phyloP scores from a whole-genome alignment of 352 stramenopile species.

The Phytophthora multivora region DNA sequence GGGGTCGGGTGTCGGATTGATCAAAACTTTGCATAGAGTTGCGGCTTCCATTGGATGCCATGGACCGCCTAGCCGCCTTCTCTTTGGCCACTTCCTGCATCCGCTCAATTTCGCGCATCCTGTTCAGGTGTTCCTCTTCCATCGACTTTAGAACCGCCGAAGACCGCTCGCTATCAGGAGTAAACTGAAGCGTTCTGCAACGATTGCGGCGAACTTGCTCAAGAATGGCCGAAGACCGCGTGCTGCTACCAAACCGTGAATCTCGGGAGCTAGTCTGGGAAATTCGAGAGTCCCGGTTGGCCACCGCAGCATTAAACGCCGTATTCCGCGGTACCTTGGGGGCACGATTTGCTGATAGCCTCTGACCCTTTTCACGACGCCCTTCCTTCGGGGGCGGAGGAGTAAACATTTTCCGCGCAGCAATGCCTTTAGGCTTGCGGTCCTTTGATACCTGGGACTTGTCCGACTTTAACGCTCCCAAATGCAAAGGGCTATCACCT shows the following conservation, averaged over 20 bases:
- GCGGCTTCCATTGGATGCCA: conserved; percentile 24
- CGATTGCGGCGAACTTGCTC: conserved; percentile 55
- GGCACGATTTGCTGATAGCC: conserved; percentile 10
- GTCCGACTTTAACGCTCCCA: conserved; percentile 28
- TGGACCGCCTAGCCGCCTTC: conserved; percentile 30
- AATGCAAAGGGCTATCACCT: conserved; percentile 27
- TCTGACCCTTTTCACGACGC: conserved; percentile 8
- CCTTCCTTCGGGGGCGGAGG: conserved; percentile 22
- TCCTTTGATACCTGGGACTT: conserved; percentile 18
- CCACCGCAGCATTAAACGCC: conserved; percentile 16
- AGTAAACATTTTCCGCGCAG: conserved; percentile 33
- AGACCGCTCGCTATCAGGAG: conserved; percentile 38
- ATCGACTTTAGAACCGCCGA: conserved; percentile 39
- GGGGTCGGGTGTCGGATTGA: not conserved
- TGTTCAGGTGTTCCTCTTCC: conserved; percentile 50
- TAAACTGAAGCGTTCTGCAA: conserved; percentile 43
- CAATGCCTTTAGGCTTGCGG: conserved; percentile 26
- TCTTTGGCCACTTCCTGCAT: conserved; percentile 31
- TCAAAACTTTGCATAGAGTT: conserved; percentile 11
- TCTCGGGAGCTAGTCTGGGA: conserved; percentile 31
- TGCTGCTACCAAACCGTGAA: conserved; percentile 33
- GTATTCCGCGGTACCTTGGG: conserved; percentile 18
- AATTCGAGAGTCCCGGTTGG: conserved; percentile 15
- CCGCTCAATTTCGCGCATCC: conserved; percentile 48
- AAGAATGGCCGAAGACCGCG: conserved; percentile 46